Base-by-base conservation (phyloP, 352 stramenopile species). In the Phytophthora pinifolia region DNA sequence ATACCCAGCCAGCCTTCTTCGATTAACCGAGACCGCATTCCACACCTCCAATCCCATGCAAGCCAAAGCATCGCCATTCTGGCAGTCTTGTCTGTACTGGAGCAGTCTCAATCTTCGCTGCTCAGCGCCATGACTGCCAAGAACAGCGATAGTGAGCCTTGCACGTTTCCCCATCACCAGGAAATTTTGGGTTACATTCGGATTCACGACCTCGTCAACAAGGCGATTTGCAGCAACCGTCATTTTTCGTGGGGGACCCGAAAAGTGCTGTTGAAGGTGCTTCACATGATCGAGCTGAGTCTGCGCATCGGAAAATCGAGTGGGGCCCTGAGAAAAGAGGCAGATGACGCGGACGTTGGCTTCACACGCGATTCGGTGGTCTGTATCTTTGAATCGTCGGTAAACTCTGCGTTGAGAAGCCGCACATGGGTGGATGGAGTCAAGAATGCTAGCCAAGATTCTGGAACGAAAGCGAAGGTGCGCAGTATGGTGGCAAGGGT, bases 231-330 rank as follows among this genome's bases (percentile, higher is more conserved):
- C 36, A 63, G 59, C n/a, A 54, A 60, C 35, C 53, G 54, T 29
- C 50, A 78, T 48, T 58, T 75, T 17, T 74, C 55, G 25, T 86
- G 70, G 61, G 54, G 67, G 4, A 65, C 38, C 29, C 52, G 59
- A 31, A 73, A 67, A 39, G 62, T 79, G 51, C 29, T 81, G 45
- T n/a, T 71, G 9, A 82, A 78, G 29, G 29, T 76, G 15, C 48
- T 86, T 22, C 71, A 70, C 31, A 68, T 72, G n/a, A 72, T 81
- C 27, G 75, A 86, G 41, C 33, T 70, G 27, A 57, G 52, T 9
- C 31, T 86, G 10, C 72, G 75, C 8, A 65, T 86, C 39, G 75
- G 67, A 14, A 81, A 73, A 54, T 61, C 55, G 13, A 67, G 67
- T 58, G 65, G 60, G 7, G 22, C 53, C 4, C 20, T 70, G 46